Evolutionary conservation across 345 rosid species (phyloP), one percentile per base, ranked within the genome.

Genomic region (Reutealis trisperma): DNA sequence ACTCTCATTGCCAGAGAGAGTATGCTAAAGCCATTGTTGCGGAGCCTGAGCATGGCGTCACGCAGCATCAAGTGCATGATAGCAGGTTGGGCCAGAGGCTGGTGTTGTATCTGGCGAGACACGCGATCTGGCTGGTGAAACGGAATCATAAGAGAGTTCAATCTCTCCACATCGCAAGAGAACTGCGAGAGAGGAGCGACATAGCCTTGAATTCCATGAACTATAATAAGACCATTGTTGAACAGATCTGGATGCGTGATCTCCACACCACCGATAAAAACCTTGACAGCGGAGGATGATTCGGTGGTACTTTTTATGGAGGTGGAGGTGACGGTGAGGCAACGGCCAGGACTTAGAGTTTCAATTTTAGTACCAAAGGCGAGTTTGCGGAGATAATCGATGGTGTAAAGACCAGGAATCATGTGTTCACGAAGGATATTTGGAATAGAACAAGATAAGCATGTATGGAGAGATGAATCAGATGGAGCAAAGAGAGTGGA

Each of bases 401-500:
- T 75, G 63, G 89, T 76, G 83, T 86, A 89, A 66, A 89, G 90
- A 45, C 92, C 92, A 1, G 92, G 92, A 71, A 90, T 88, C 24
- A 90, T 80, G 87, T 89, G 92, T 74, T 90, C 94, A 11, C 85
- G 89, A 83, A 90, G 92, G 75, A 90, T 84, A 60, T 78, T 75
- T 2, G 86, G 83, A 18, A 75, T 57, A 21, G 89, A 85, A 79
- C 92, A 90, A 42, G 92, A 82, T 63, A 52, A 49, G 77, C 92
- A 89, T 0, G 90, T 70, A 22, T 80, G 79, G 80, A 89, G 60
- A 19, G 94, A 87, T 70, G 91, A 77, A 63, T 87, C 90, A 19
- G 89, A 83, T 14, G 94, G 88, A 61, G 92, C 92, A 67, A 90
- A 90, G 78, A 90, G 72, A 59, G 94, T 90, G 58, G 86, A 87